Conservation (phyloP, 352 stramenopile genomes). For the Lagenidium sp. region DNA sequence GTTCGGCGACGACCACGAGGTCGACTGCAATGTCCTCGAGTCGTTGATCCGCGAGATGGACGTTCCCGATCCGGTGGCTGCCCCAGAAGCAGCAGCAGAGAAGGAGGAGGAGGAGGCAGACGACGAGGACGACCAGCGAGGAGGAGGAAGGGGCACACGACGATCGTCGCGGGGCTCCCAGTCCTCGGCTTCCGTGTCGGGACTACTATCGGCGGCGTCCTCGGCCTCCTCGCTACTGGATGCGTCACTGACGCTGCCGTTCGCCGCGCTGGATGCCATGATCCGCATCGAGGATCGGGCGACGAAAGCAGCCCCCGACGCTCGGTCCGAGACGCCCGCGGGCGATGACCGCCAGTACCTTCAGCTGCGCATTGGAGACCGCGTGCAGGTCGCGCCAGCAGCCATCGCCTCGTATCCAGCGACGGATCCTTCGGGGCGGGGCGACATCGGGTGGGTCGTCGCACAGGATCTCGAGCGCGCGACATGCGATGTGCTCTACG, state of each 20-base stretch:
- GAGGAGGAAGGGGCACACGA: not conserved
- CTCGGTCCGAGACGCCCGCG: too few species aligned
- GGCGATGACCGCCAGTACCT: too few species aligned
- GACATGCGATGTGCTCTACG: not conserved
- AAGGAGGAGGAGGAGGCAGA: not conserved
- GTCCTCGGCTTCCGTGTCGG: too few species aligned
- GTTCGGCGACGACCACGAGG: conserved; percentile 16
- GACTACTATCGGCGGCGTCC: too few species aligned
- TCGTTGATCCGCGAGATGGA: not conserved
- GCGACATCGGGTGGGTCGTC: not conserved
- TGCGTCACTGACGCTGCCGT: too few species aligned
- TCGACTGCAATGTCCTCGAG: not conserved
- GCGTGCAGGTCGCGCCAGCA: not conserved
- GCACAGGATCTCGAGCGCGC: not conserved
- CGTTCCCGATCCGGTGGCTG: not conserved
- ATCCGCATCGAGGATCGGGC: too few species aligned
- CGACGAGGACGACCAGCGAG: not conserved
- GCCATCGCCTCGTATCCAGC: too few species aligned
- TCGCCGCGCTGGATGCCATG: too few species aligned
- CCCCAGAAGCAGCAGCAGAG: not conserved
- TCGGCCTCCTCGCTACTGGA: too few species aligned
- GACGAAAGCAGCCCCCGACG: too few species aligned
- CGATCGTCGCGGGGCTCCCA: not conserved
- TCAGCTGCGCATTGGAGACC: conserved; percentile 1
- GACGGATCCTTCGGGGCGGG: too few species aligned